Evolutionary conservation across 169 alveolate species (phyloP), one percentile per base, ranked within the genome.

Genomic region (Theileria equi): DNA sequence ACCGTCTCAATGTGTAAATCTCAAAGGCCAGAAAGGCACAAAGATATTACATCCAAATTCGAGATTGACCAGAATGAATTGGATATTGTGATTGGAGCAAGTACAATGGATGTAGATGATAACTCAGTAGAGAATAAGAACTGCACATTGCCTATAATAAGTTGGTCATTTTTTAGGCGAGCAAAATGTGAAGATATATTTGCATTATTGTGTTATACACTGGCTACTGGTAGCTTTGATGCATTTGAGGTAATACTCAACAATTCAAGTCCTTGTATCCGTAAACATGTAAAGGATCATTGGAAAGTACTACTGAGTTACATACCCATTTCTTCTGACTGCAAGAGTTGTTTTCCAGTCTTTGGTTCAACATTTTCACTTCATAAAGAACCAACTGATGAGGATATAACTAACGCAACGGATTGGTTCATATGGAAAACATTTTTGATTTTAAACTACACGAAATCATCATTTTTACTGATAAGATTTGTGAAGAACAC

Each of bases 251-350:
- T 55, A 0, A 36, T 74, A 0, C 21, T 74, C 52, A 34, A 65
- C 11, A 64, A 74, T 35, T 5, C 13, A 31, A 52, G 44, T 1
- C 23, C 23, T n/a, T 74, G 84, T 17, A 55, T 74, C 50, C 8
- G 23, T 29, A 32, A 13, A 1, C 84, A 74, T 19, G 35, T 74
- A 25, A 25, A 41, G 38, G 41, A 26, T 7, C 17, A 63, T 38
- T 74, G 84, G 84, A 17, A 23, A 1, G 72, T 74, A 1, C 32
- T 74, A 50, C 65, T 74, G 36, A 74, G 84, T 38, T 74, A 74
- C 26, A 31, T 74, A 25, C 84, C 84, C n/a, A 50, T 74, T 4
- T 43, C 53, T 41, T 64, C 67, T 23, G 50, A 64, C 3, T 74
- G 53, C 58, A 44, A 17, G 11, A 58, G 44, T 26, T 74, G 58